Base-by-base conservation (phyloP, 2,329 filamentous ascomycete genomes). In the Cladosporium sp. region DNA sequence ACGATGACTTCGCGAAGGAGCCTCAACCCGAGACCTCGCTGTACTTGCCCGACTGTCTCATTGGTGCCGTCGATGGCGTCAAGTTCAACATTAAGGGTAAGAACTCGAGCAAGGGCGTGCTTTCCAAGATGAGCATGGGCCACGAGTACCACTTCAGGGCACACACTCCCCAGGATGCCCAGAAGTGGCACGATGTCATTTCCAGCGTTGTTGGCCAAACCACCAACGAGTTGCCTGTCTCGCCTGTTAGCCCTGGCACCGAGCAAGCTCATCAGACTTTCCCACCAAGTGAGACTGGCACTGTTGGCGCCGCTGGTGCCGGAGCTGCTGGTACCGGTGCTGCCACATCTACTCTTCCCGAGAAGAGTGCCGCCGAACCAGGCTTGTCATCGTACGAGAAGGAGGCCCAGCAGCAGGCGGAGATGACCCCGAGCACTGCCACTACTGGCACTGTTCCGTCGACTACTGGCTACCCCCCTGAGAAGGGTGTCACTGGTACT, bases 11-110 rank as follows among this genome's bases (percentile, higher is more conserved):
- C 74, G 81, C 81, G 66, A 84, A 87, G 73, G 92, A 96, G 68
- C 92, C 92, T 11, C 84, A 86, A 65, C 94, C 95, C 0, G 94
- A 99, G 77, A 83, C 95, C 49, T 95, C 91, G 15, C 87, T 99
- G 71, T 98, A 94, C 79, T 88, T 99, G 0, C 93, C 95, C 12
- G 95, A 99, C 73, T 96, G 94, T 72, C 80, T 89, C 55, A 86
- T 98, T 66, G 92, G 93, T 66, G 85, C 82, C 26, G 78, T 87
- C 34, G 88, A 84, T 70, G 93, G 91, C 64, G 86, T 90, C 67
- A 97, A 96, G 80, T 98, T 99, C 85, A 92, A 88, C 74, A 85
- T 99, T 78, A 97, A 97, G 83, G 95, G 95, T 78, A 98, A 98
- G 80, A 93, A 99, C 77, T 87, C 90, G 65, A 90, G 89, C 74